phyloP scores from a whole-genome alignment of 1,284 basidiomycete species.

The Apiotrichum gamsii region DNA sequence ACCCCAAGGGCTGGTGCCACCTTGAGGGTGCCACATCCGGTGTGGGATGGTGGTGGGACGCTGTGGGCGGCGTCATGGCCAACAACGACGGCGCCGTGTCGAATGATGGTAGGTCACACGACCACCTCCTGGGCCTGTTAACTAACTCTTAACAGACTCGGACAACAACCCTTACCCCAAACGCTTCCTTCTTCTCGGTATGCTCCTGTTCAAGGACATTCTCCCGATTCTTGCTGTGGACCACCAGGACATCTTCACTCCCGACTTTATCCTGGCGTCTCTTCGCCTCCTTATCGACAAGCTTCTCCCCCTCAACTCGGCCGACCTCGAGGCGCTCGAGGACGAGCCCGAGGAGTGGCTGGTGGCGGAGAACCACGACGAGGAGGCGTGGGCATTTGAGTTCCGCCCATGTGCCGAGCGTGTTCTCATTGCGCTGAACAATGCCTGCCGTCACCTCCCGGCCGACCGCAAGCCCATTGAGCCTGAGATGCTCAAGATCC shows the following conservation, averaged over 20 bases:
- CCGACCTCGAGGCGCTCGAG: conserved; percentile 71
- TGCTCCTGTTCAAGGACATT: conserved; percentile 78
- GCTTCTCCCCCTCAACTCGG: conserved; percentile 71
- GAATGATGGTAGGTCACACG: conserved; percentile 37
- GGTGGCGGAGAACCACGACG: conserved; percentile 67
- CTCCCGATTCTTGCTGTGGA: conserved; percentile 42
- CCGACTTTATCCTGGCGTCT: conserved; percentile 68
- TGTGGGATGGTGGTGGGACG: conserved; percentile 48
- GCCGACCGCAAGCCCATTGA: conserved; percentile 52
- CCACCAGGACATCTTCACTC: conserved; percentile 55
- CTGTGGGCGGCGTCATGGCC: conserved; percentile 42
- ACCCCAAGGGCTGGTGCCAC: conserved; percentile 44
- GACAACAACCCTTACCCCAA: conserved; percentile 40
- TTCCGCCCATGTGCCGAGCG: conserved; percentile 81
- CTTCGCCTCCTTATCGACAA: conserved; percentile 70
- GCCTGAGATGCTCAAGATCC: conserved; percentile 60
- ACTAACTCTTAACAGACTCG: conserved; percentile 23
- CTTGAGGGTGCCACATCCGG: conserved; percentile 37
- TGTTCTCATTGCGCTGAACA: conserved; percentile 69
- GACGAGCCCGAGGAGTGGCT: conserved; percentile 86
- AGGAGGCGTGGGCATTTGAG: conserved; percentile 83
- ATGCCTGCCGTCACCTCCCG: conserved; percentile 61
- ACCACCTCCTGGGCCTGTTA: background rate
- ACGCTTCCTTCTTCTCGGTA: conserved; percentile 71
- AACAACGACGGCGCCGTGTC: conserved; percentile 40